phyloP scores from a whole-genome alignment of 345 rosid genomes.

The Barbarea vulgaris region DNA sequence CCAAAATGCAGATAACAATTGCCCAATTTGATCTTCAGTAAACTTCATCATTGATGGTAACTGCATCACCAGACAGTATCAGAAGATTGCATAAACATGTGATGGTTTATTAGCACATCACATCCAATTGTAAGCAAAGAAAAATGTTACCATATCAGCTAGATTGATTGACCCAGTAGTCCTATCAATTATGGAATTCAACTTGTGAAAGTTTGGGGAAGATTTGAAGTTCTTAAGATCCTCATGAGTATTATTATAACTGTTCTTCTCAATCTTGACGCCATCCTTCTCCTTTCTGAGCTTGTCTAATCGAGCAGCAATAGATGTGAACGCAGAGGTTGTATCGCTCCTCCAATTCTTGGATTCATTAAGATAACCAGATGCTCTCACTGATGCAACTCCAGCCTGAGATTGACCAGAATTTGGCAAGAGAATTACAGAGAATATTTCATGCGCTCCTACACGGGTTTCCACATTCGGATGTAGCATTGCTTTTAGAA shows the following conservation, averaged over 20 bases:
- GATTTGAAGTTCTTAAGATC: constrained; percentile 58
- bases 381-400: constrained; percentile 59
- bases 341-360: constrained; percentile 67
- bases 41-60: constrained; percentile 70
- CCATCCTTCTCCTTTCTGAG: constrained; percentile 83
- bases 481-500: constrained; percentile 85
- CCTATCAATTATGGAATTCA: constrained; percentile 73
- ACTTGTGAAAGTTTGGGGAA: constrained; percentile 65
- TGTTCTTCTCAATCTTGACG: constrained; percentile 48
- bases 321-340: constrained; percentile 71
- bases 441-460: constrained; percentile 85
- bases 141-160: constrained; percentile 50
- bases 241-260: constrained; percentile 45
- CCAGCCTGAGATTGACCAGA: constrained; percentile 52
- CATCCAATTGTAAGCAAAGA: constrained; percentile 6
- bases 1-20: constrained; percentile 88
- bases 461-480: constrained; percentile 82
- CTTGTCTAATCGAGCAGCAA: constrained; percentile 78
- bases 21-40: constrained; percentile 87
- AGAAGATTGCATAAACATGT: constrained; percentile 11
- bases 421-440: constrained; percentile 74
- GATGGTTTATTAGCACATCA: background rate
- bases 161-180: constrained; percentile 51
- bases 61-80: constrained; percentile 47
- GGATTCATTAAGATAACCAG: constrained; percentile 61